phyloP scores from a whole-genome alignment of 805 yeast species.

The Candida yuanshanica region DNA sequence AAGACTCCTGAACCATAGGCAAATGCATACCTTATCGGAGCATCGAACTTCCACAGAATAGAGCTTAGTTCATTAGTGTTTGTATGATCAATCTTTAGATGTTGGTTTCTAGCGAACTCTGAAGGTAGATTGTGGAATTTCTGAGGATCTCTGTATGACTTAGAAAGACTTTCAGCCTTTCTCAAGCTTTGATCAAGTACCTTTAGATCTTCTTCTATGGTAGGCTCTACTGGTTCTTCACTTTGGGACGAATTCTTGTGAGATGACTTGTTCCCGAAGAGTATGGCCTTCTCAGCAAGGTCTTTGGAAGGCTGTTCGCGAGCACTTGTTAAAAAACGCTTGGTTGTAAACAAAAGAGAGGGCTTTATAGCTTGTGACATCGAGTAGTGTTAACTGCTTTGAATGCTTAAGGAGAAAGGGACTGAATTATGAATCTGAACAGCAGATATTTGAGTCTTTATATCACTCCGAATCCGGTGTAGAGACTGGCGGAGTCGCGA shows the following conservation, averaged over 20 bases:
- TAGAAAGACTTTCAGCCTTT: constrained; percentile 20
- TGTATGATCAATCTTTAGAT: constrained; percentile 38
- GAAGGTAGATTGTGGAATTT: constrained; percentile 37
- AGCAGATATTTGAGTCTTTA: not conserved
- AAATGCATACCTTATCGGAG: constrained; percentile 74
- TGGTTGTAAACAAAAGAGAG: constrained; percentile 1
- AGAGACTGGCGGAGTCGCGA: not conserved
- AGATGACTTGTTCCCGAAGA: constrained; percentile 10
- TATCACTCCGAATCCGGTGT: not conserved
- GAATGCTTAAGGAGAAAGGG: not conserved
- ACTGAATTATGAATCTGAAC: not conserved
- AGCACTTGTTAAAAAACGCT: constrained; percentile 16
- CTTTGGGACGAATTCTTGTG: not conserved
- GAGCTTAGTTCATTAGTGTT: constrained; percentile 38
- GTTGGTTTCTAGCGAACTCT: constrained; percentile 55
- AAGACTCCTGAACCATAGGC: constrained; percentile 97
- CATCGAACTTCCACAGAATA: constrained; percentile 52
- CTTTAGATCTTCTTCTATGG: constrained; percentile 12
- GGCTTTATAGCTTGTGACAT: not conserved
- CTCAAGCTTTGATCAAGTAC: constrained; percentile 21
- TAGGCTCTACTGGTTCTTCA: not conserved
- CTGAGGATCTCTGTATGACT: constrained; percentile 13
- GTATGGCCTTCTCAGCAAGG: constrained; percentile 18
- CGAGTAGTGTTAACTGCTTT: not conserved
- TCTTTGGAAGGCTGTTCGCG: constrained; percentile 19